Conservation (phyloP, 179 eudicot species). For the Heliamphora pulchella region DNA sequence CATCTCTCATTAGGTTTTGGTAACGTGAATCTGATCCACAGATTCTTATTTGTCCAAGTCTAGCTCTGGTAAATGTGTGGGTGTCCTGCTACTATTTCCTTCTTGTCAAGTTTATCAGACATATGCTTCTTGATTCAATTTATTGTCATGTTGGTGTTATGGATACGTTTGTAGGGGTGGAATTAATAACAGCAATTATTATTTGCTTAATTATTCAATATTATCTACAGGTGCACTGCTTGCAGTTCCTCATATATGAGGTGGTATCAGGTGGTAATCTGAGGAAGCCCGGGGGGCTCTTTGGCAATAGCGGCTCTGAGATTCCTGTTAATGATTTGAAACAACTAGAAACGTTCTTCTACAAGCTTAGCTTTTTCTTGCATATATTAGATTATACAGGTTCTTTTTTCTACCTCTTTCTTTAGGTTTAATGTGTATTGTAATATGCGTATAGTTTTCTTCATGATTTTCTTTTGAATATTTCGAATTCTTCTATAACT, state of each 20-base stretch:
- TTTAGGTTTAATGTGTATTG: too few species aligned
- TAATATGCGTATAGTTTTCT: too few species aligned
- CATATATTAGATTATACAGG: conserved; percentile 93
- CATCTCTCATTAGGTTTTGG: neutral
- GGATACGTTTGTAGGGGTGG: conserved; percentile 2
- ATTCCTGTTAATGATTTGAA: conserved; percentile 85
- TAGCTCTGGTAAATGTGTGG: too few species aligned
- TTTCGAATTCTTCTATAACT: too few species aligned
- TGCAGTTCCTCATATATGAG: conserved; percentile 95
- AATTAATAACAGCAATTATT: neutral
- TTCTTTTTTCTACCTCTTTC: conserved; percentile 15
- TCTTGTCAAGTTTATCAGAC: neutral
- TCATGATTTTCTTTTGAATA: too few species aligned
- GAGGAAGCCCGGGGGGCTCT: conserved; percentile 93
- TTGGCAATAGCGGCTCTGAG: conserved; percentile 86
- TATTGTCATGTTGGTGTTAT: neutral
- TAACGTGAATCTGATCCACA: neutral
- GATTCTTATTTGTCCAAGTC: neutral
- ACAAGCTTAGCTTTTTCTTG: conserved; percentile 95
- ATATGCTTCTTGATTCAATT: neutral
- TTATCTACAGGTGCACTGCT: conserved; percentile 71
- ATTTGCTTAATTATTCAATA: neutral
- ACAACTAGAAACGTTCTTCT: conserved; percentile 91
- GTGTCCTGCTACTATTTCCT: neutral
- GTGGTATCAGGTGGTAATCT: conserved; percentile 96